Evolutionary conservation across 257 asterid genomes (phyloP).

Genomic region (Solanum arcanum): DNA sequence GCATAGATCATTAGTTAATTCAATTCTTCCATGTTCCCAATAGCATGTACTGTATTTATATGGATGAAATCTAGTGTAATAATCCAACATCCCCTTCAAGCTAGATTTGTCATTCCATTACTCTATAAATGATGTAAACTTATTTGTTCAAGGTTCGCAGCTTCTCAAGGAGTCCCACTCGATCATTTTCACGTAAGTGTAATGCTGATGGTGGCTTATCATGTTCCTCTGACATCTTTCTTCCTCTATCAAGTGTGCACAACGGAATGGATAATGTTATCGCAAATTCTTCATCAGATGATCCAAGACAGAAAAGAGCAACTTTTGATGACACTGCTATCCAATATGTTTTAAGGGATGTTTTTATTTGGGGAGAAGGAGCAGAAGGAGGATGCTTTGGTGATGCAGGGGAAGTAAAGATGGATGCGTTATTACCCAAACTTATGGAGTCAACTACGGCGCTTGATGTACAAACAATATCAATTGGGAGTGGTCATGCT

Average conservation of each 20-base stretch:
- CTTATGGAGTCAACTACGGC: conserved; percentile 27
- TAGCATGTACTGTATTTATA: too few species aligned
- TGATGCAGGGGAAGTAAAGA: conserved; percentile 13
- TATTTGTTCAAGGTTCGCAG: conserved; percentile 23
- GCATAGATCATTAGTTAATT: too few species aligned
- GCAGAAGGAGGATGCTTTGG: conserved; percentile 20
- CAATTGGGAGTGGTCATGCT: conserved; percentile 29
- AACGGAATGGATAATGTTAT: conserved; percentile 9
- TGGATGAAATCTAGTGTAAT: too few species aligned
- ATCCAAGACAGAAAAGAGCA: conserved; percentile 1
- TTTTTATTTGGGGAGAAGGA: conserved; percentile 42
- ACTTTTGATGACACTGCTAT: background rate
- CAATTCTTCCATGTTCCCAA: too few species aligned
- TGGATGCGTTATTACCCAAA: conserved; percentile 34
- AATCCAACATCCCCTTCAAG: too few species aligned
- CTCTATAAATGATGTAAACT: background rate
- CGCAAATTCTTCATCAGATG: conserved; percentile 13
- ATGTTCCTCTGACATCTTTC: conserved; percentile 31
- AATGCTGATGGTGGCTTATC: conserved; percentile 29
- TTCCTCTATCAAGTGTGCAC: conserved; percentile 6
- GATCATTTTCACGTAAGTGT: conserved; percentile 21
- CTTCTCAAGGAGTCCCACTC: conserved; percentile 27
- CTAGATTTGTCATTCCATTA: too few species aligned
- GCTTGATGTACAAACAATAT: conserved; percentile 25
- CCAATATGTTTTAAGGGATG: conserved; percentile 21